Conservation (phyloP, 331 rosid species). For the Cydonia oblonga region DNA sequence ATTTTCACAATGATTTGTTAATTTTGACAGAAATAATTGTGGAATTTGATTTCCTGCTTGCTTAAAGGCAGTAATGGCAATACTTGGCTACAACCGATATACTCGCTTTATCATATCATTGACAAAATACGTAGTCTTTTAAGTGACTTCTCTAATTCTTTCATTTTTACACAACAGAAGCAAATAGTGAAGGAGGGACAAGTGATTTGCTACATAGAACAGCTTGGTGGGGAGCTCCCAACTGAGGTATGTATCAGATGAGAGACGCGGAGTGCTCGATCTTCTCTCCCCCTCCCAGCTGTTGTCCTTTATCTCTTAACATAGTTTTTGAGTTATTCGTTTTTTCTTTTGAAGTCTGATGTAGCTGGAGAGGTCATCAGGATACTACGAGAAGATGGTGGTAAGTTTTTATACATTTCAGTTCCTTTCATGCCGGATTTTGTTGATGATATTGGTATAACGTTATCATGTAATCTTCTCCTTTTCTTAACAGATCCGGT, state of each 20-base stretch:
- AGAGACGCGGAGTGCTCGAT: neutral
- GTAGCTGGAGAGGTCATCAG: constrained; percentile 72
- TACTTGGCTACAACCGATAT: neutral
- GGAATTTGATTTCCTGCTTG: neutral
- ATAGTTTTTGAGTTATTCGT: neutral
- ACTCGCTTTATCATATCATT: neutral
- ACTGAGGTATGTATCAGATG: constrained; percentile 47
- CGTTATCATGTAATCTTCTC: neutral
- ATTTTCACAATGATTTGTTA: neutral
- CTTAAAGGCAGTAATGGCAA: neutral
- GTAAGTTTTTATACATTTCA: constrained; percentile 28
- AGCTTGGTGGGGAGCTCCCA: constrained; percentile 75
- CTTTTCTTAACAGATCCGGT: constrained; percentile 52
- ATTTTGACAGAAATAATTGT: neutral
- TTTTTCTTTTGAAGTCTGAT: constrained; percentile 43
- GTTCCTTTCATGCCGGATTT: neutral
- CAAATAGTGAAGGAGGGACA: constrained; percentile 77
- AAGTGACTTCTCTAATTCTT: neutral
- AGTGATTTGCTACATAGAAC: constrained; percentile 77
- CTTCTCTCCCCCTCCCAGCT: neutral
- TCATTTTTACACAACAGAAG: constrained; percentile 33
- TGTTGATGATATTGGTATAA: neutral
- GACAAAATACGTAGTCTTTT: neutral
- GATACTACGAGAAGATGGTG: constrained; percentile 73
- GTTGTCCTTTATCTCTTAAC: neutral